Percentiles rank a stretch among this genome's conserved stretches.
phyloP scores from a whole-genome alignment of 768 basidiomycete genomes.

The Tricholoma matsutake region DNA sequence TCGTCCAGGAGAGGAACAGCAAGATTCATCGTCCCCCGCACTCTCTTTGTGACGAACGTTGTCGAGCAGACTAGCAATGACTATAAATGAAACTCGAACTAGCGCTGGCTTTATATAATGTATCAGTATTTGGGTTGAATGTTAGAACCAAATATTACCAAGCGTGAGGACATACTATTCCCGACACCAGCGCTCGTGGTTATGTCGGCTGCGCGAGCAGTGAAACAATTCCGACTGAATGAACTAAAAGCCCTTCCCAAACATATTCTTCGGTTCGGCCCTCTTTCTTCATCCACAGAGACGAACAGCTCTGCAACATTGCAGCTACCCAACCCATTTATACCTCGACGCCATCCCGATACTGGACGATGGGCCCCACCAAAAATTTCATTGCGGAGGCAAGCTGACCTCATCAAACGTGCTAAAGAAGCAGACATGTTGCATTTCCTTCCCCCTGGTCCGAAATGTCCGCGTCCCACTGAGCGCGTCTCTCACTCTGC shows the following conservation, averaged over 20 bases:
- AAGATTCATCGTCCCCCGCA: too few species aligned
- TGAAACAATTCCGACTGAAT: conserved; percentile 45
- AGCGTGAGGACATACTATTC: neutral
- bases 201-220: conserved; percentile 17
- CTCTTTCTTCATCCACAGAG: conserved; percentile 28
- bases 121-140: neutral
- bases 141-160: neutral
- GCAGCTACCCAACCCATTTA: conserved; percentile 63
- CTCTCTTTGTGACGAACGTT: too few species aligned
- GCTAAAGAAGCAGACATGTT: conserved; percentile 54
- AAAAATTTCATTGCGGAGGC: conserved; percentile 69
- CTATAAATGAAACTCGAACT: too few species aligned
- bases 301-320: conserved; percentile 11
- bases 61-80: neutral
- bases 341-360: conserved; percentile 56
- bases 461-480: conserved; percentile 38
- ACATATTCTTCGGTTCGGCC: conserved; percentile 34
- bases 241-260: conserved; percentile 39
- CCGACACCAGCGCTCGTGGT: too few species aligned
- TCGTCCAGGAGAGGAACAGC: too few species aligned
- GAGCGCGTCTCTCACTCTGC: neutral
- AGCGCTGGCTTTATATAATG: too few species aligned
- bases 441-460: conserved; percentile 66
- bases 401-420: conserved; percentile 74
- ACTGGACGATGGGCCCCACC: conserved; percentile 68